Base-by-base conservation (phyloP, 2,329 filamentous ascomycete species). In the Blastomyces emzantsi region DNA sequence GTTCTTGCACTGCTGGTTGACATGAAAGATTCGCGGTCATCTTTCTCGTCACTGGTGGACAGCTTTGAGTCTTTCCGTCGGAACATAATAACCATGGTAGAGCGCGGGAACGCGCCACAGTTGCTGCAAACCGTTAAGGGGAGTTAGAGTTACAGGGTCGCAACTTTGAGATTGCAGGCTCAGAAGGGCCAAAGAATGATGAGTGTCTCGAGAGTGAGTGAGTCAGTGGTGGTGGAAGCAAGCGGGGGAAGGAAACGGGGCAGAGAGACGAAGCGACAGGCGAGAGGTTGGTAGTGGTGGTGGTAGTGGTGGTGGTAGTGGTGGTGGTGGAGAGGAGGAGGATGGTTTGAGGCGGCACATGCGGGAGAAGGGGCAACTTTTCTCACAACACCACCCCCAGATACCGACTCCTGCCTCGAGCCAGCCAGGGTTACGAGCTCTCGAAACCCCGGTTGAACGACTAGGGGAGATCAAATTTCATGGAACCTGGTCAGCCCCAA, bases 21-120 rank as follows among this genome's bases (percentile, higher is more conserved):
- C 19, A 70, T 69, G 41, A 73, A 71, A 11, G 76, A 76, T 15
- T 78, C 76, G 11, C 74, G 71, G 56, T 77, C 76, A 52, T 77
- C 75, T 62, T 68, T 70, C 52, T 78, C 76, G 63, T 71, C 72
- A 43, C 77, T 75, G 62, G 70, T 72, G 22, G 74, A 74, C 62
- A 71, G 71, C 63, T 74, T 77, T n/a, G 75, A 75, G 66, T 79
- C 77, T 66, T 77, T 80, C 69, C 76, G 76, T 70, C 76, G 79
- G 70, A 80, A 80, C 63, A 80, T 70, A 65, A 80, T 70, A 65
- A 76, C 77, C 77, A 79, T 79, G 81, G 25, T 73, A 68, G 3
- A 81, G 68, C 64, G 79, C 19, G 51, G 61, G 63, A 17, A 62
- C 55, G 59, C 58, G 55, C 61, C 62, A 62, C 45, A 36, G 51